phyloP scores from a whole-genome alignment of 768 basidiomycete species.

The Tulasnella sp. region DNA sequence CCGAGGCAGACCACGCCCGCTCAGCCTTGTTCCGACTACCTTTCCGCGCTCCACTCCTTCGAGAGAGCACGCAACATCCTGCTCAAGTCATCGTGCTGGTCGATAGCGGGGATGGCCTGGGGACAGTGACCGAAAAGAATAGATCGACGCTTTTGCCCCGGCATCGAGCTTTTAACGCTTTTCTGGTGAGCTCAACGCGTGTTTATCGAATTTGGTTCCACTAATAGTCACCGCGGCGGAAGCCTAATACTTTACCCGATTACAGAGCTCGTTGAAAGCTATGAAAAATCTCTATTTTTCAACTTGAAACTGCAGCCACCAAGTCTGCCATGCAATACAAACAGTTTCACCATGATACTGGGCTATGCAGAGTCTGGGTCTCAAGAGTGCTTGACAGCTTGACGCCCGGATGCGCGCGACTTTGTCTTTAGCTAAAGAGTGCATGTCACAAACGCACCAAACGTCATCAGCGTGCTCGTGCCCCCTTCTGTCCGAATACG shows the following conservation, averaged over 20 bases:
- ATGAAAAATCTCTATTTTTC: background rate
- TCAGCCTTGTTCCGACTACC: background rate
- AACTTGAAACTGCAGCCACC: background rate
- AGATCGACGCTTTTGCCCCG: background rate
- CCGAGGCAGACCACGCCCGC: background rate
- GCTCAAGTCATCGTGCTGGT: background rate
- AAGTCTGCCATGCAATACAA: background rate
- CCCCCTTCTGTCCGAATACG: background rate
- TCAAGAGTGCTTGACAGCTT: background rate
- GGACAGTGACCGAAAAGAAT: background rate
- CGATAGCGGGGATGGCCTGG: background rate
- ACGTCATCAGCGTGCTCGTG: background rate
- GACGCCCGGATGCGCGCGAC: background rate
- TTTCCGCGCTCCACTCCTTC: background rate
- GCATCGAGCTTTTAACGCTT: background rate
- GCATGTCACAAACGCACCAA: background rate
- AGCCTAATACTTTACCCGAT: background rate
- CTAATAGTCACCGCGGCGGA: background rate
- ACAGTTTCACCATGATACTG: background rate
- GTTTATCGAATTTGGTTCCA: background rate
- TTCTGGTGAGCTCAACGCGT: background rate
- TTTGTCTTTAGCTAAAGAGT: background rate
- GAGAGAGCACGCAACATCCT: background rate
- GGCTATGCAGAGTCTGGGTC: background rate
- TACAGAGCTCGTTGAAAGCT: background rate